Percentiles rank a stretch among this genome's conserved stretches.
phyloP scores from a whole-genome alignment of 2,329 filamentous ascomycete genomes.

The Diplodia corticola region DNA sequence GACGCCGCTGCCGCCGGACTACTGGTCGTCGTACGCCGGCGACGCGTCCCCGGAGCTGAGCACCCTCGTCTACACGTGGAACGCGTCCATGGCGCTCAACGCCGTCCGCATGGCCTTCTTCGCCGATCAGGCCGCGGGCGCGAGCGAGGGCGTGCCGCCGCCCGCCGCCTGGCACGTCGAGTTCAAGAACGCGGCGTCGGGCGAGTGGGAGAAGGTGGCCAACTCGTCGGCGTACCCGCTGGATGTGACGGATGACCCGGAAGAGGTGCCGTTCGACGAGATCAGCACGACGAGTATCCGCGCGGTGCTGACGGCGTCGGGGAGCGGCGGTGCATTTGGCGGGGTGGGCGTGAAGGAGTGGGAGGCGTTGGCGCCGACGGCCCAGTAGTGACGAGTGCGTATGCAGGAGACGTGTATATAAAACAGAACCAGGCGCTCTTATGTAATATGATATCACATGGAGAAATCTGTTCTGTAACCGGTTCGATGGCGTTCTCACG shows the following conservation, averaged over 20 bases:
- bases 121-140: slow-evolving; percentile 24
- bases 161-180: slow-evolving; percentile 26
- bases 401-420: neutral
- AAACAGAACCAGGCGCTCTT: neutral
- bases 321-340: slow-evolving; percentile 20
- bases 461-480: neutral
- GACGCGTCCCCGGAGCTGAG: slow-evolving; percentile 35
- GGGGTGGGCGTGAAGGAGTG: slow-evolving; percentile 26
- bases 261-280: slow-evolving; percentile 32
- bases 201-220: slow-evolving; percentile 26
- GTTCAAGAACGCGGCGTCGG: slow-evolving; percentile 15
- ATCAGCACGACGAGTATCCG: slow-evolving; percentile 20
- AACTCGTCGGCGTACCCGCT: slow-evolving; percentile 30
- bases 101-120: slow-evolving; percentile 26
- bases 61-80: slow-evolving; percentile 38
- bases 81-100: slow-evolving; percentile 31
- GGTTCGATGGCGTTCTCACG: too few relatives aligned
- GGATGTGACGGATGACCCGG: slow-evolving; percentile 30
- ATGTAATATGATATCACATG: neutral
- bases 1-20: slow-evolving; percentile 41
- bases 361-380: slow-evolving; percentile 24
- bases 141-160: slow-evolving; percentile 25
- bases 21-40: slow-evolving; percentile 40
- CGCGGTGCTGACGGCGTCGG: slow-evolving; percentile 23
- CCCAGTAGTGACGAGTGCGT: neutral